phyloP scores from a whole-genome alignment of 805 yeast species.

The Ogataea siamensis region DNA sequence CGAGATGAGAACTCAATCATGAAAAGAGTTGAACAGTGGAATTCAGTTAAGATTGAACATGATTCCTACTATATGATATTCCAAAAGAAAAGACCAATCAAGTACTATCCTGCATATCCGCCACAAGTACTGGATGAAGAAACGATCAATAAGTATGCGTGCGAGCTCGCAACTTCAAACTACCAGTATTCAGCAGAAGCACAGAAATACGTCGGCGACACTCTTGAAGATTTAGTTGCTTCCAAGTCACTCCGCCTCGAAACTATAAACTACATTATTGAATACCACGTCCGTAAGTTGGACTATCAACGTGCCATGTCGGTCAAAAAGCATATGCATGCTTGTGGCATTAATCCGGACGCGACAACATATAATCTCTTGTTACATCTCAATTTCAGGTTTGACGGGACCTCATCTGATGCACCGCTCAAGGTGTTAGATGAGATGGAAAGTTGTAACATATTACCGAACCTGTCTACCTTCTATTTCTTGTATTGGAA shows the following conservation, averaged over 20 bases:
- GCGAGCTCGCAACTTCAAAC: constrained; percentile 5
- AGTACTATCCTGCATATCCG: constrained; percentile 9
- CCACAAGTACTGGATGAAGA: neutral
- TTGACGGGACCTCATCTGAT: neutral
- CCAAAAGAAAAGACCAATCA: constrained; percentile 6
- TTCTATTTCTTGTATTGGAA: constrained; percentile 13
- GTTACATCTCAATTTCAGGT: constrained; percentile 9
- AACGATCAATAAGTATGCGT: constrained; percentile 11
- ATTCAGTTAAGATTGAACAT: too few relatives aligned
- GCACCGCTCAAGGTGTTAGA: constrained; percentile 6
- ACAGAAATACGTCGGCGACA: constrained; percentile 11
- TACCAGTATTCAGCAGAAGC: constrained; percentile 11
- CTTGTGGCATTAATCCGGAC: constrained; percentile 1
- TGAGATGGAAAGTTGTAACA: constrained; percentile 6
- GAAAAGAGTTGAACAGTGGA: too few relatives aligned
- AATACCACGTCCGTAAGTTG: constrained; percentile 11
- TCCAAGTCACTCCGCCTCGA: constrained; percentile 5
- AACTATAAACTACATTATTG: constrained; percentile 11
- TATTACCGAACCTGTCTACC: constrained; percentile 12
- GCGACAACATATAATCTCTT: constrained; percentile 15
- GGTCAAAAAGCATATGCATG: constrained; percentile 10
- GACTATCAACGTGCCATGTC: constrained; percentile 1
- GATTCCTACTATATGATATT: constrained; percentile 5
- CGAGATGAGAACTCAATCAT: too few relatives aligned
- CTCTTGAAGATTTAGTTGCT: constrained; percentile 11